Evolutionary conservation across 192 early-diverging fungal species (phyloP).

Genomic region (Coemansia sp.): DNA sequence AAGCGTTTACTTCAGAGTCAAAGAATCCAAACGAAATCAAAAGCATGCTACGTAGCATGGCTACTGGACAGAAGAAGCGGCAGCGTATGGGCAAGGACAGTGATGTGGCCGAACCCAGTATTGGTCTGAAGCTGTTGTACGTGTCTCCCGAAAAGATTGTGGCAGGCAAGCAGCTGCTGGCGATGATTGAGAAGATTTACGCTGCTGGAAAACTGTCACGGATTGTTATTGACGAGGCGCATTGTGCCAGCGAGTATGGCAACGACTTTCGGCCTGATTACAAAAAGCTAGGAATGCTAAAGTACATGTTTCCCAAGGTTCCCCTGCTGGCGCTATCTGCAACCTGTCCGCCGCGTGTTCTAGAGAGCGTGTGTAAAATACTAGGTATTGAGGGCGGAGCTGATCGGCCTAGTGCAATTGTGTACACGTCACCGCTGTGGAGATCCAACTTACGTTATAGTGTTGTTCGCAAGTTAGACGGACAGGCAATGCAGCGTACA

Average conservation of each 20-base stretch:
- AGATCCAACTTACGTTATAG: slow-evolving; percentile 64
- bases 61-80: slow-evolving; percentile 9
- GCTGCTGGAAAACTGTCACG: slow-evolving; percentile 41
- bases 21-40: slow-evolving; percentile 35
- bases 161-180: slow-evolving; percentile 46
- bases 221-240: slow-evolving; percentile 59
- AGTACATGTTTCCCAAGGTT: slow-evolving; percentile 58
- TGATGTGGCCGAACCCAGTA: neutral
- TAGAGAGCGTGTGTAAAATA: slow-evolving; percentile 56
- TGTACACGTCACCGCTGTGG: slow-evolving; percentile 64
- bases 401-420: slow-evolving; percentile 48
- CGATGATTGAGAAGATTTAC: slow-evolving; percentile 48
- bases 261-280: slow-evolving; percentile 62
- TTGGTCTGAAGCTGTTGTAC: slow-evolving; percentile 46
- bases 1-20: slow-evolving; percentile 52
- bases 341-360: slow-evolving; percentile 62
- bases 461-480: slow-evolving; percentile 56
- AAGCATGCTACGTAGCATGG: slow-evolving; percentile 26
- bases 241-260: slow-evolving; percentile 57
- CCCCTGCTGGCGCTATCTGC: slow-evolving; percentile 81
- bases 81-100: slow-evolving; percentile 2
- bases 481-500: slow-evolving; percentile 39
- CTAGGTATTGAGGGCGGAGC: slow-evolving; percentile 53
- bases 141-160: slow-evolving; percentile 59
- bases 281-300: slow-evolving; percentile 52